Conservation (phyloP, 768 basidiomycete species). For the Pisolithus orientalis region DNA sequence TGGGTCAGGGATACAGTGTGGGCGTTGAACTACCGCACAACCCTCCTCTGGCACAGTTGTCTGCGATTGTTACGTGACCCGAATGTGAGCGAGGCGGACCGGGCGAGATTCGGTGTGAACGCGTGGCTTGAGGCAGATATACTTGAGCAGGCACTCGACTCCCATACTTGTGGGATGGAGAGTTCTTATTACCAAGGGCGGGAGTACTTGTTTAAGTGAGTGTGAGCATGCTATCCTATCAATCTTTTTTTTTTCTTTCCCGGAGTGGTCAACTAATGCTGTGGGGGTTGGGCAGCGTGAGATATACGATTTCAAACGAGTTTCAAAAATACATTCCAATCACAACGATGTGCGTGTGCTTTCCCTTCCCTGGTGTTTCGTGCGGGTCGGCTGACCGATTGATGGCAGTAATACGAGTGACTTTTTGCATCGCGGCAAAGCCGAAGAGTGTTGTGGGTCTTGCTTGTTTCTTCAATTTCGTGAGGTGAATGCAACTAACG, state of each 20-base stretch:
- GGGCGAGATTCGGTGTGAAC: conserved; percentile 55
- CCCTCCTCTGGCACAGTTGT: conserved; percentile 71
- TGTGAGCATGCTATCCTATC: conserved; percentile 23
- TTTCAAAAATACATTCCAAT: conserved; percentile 61
- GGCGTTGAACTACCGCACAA: conserved; percentile 66
- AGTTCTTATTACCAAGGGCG: conserved; percentile 64
- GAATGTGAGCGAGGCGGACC: conserved; percentile 39
- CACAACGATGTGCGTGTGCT: conserved; percentile 42
- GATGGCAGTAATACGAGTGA: conserved; percentile 37
- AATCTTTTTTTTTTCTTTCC: not conserved
- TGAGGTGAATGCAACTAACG: not conserved
- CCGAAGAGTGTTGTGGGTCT: conserved; percentile 63
- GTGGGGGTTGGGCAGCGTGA: conserved; percentile 38
- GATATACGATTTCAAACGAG: conserved; percentile 66
- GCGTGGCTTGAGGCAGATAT: conserved; percentile 68
- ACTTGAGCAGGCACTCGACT: conserved; percentile 56
- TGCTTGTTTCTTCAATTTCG: conserved; percentile 3
- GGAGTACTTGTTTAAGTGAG: conserved; percentile 75
- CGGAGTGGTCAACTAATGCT: not conserved
- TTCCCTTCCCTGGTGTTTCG: not conserved
- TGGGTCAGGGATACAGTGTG: conserved; percentile 63
- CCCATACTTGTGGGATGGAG: conserved; percentile 63
- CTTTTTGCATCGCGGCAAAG: conserved; percentile 48
- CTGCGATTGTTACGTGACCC: conserved; percentile 48
- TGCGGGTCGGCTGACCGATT: not conserved